Conservation (phyloP, 164 flowering plant species). For the Sextonia rubra region DNA sequence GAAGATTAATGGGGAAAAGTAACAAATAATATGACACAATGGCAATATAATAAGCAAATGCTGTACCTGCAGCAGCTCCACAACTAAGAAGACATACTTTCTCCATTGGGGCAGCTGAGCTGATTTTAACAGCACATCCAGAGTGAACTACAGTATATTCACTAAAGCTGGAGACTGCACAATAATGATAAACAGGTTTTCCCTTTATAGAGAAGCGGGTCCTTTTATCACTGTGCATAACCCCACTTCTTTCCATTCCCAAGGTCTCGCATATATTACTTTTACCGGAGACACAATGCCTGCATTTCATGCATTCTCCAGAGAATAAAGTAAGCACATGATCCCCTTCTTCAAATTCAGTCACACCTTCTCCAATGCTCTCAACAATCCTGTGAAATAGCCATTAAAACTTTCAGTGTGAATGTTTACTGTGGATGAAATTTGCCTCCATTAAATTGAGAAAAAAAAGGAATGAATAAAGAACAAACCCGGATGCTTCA, state of each 20-base stretch:
- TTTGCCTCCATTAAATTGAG: neutral
- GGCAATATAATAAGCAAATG: neutral
- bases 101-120: conserved; percentile 63
- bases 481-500: conserved; percentile 88
- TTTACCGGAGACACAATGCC: conserved; percentile 66
- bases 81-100: conserved; percentile 94
- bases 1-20: neutral
- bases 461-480: conserved; percentile 7
- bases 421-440: neutral
- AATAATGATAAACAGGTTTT: conserved; percentile 83
- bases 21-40: neutral
- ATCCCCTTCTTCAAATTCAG: conserved; percentile 82
- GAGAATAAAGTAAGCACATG: conserved; percentile 90
- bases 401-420: conserved; percentile 12
- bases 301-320: conserved; percentile 87
- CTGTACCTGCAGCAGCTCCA: conserved; percentile 90
- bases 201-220: conserved; percentile 85
- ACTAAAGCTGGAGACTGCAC: conserved; percentile 97
- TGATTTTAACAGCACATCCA: conserved; percentile 92
- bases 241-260: conserved; percentile 84
- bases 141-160: conserved; percentile 93
- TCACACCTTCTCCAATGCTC: conserved; percentile 88
- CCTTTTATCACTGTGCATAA: conserved; percentile 91
- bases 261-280: conserved; percentile 87
- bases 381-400: conserved; percentile 64